These are phyloP conservation scores for Crithidia sp. DNA, from an alignment of 208 protist genomes.

Conservation along the genomic window DNA sequence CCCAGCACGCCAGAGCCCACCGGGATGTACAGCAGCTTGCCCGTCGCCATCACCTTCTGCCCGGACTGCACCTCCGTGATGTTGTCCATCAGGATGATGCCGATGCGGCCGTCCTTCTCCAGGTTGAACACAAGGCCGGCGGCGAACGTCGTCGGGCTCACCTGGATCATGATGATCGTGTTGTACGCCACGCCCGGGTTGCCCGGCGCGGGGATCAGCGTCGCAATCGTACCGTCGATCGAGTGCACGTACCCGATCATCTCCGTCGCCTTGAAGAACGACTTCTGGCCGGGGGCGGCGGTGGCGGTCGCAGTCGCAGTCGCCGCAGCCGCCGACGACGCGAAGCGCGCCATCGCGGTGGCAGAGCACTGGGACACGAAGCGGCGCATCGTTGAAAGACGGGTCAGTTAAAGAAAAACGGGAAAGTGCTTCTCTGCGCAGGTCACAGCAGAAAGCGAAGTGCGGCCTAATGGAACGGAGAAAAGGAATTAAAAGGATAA, in stretches of 20 bases:
- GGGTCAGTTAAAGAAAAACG: neutral
- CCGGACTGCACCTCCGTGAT: slow-evolving; percentile 86
- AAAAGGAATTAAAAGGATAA: too few relatives aligned
- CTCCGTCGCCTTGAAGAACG: slow-evolving; percentile 84
- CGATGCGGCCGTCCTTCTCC: slow-evolving; percentile 87
- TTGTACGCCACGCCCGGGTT: slow-evolving; percentile 87
- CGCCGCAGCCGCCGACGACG: slow-evolving; percentile 37
- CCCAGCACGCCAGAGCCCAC: slow-evolving; percentile 82
- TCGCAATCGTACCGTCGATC: slow-evolving; percentile 89
- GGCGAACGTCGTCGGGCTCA: slow-evolving; percentile 78
- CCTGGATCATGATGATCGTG: slow-evolving; percentile 87
- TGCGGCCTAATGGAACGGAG: too few relatives aligned
- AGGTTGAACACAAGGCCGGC: slow-evolving; percentile 85
- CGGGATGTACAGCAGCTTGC: slow-evolving; percentile 85
- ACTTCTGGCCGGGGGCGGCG: slow-evolving; percentile 65
- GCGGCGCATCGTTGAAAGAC: slow-evolving; percentile 48
- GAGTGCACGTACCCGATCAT: slow-evolving; percentile 90
- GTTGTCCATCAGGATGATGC: slow-evolving; percentile 90
- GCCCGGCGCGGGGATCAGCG: slow-evolving; percentile 75
- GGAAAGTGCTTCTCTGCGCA: neutral
- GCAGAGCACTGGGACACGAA: slow-evolving; percentile 53
- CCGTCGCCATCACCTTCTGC: slow-evolving; percentile 89
- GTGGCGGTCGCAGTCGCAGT: slow-evolving; percentile 26
- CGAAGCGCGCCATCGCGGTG: slow-evolving; percentile 46
- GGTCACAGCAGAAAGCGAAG: neutral